These are phyloP conservation scores for Sporothrix euskadiensis DNA, from an alignment of 2,329 filamentous ascomycete genomes.

Conservation along the genomic window DNA sequence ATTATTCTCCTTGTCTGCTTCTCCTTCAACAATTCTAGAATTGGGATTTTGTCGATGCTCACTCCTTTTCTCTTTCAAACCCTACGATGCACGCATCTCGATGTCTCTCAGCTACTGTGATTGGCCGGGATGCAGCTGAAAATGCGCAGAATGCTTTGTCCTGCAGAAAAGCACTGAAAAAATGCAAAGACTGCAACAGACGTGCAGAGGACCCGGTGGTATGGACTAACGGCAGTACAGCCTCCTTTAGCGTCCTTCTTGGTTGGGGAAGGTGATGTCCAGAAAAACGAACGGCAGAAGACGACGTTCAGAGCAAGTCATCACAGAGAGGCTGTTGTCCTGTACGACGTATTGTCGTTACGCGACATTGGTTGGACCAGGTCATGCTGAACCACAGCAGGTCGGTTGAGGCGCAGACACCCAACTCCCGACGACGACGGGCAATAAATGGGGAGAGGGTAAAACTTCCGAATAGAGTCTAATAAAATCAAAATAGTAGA, in stretches of 20 bases:
- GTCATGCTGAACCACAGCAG: neutral
- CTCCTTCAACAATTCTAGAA: neutral
- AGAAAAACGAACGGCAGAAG: neutral
- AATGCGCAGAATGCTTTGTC: neutral
- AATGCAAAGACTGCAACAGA: neutral
- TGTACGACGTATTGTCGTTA: neutral
- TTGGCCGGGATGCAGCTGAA: conserved; percentile 16
- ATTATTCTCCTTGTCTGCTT: neutral
- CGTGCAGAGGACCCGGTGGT: conserved; percentile 6
- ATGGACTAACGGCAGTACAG: conserved; percentile 21
- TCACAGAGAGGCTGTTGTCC: neutral
- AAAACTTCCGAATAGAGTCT: neutral
- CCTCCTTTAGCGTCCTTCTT: conserved; percentile 15
- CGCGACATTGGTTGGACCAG: neutral
- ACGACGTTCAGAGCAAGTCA: neutral
- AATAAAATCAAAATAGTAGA: neutral
- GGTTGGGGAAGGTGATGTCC: neutral
- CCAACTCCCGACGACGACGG: neutral
- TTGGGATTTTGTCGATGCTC: neutral
- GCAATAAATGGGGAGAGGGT: neutral
- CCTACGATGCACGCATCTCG: neutral
- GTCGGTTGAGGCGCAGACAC: conserved; percentile 2
- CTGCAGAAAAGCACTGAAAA: neutral
- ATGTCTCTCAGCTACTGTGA: conserved; percentile 16
- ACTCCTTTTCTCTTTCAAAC: neutral